These are phyloP conservation scores for Talaromyces sp. DNA, from an alignment of 2,329 filamentous ascomycete species.

Conservation along the genomic window DNA sequence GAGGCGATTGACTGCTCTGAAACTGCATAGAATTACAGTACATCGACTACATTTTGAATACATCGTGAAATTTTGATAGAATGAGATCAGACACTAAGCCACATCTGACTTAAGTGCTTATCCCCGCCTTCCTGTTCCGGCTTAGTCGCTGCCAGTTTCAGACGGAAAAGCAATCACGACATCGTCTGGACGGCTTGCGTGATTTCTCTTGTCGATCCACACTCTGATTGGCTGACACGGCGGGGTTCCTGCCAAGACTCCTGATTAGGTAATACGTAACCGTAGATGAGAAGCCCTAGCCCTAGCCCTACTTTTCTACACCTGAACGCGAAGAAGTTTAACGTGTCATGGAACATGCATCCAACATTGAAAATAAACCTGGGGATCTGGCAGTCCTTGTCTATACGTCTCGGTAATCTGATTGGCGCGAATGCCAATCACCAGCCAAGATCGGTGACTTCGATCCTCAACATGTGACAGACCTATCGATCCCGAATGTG, in stretches of 20 bases:
- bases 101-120: not conserved
- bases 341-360: too few species aligned
- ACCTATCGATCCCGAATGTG: not conserved
- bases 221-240: too few species aligned
- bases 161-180: constrained; percentile 21
- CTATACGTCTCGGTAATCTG: not conserved
- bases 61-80: not conserved
- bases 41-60: not conserved
- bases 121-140: not conserved
- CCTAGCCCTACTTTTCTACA: not conserved
- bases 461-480: not conserved
- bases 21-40: not conserved
- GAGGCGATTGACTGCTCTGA: not conserved
- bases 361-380: too few species aligned
- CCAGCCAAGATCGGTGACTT: not conserved
- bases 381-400: too few species aligned
- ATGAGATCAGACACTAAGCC: not conserved
- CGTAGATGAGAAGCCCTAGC: not conserved
- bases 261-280: not conserved
- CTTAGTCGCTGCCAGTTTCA: not conserved
- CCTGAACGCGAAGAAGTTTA: too few species aligned
- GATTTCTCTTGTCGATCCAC: constrained; percentile 12
- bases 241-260: not conserved
- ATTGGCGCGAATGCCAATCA: not conserved
- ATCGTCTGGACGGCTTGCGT: constrained; percentile 24